phyloP scores from a whole-genome alignment of 441 rosid genomes.

The Breynia disticha region DNA sequence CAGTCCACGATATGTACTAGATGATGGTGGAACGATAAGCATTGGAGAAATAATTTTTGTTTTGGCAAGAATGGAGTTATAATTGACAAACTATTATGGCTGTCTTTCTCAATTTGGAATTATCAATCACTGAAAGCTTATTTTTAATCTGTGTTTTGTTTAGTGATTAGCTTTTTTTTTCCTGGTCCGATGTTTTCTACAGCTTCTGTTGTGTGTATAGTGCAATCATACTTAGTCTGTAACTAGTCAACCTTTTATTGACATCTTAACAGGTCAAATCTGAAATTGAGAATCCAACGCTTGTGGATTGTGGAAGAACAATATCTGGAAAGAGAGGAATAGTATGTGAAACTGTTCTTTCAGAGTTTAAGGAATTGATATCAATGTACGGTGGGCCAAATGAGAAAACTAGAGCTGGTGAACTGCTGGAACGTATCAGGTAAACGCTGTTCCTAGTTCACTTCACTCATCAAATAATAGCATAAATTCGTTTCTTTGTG shows the following conservation, averaged over 20 bases:
- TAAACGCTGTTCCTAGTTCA: conserved; percentile 27
- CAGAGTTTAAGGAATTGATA: conserved; percentile 71
- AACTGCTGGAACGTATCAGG: conserved; percentile 44
- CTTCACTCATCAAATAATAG: conserved; percentile 2
- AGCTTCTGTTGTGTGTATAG: neutral
- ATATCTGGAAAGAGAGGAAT: conserved; percentile 55
- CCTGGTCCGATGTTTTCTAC: neutral
- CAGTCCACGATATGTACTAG: too few species aligned
- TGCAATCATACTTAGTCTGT: neutral
- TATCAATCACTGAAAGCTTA: too few species aligned
- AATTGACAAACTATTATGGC: too few species aligned
- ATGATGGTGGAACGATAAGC: too few species aligned
- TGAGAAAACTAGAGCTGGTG: conserved; percentile 63
- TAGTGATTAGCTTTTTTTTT: neutral
- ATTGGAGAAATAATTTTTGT: too few species aligned
- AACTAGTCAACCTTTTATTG: conserved; percentile 9
- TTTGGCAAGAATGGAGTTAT: too few species aligned
- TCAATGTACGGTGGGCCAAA: conserved; percentile 68
- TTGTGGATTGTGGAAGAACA: conserved; percentile 33
- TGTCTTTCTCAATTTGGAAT: too few species aligned
- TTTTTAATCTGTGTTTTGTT: too few species aligned
- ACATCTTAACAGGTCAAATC: conserved; percentile 44
- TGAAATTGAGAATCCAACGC: conserved; percentile 58
- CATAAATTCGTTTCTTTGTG: neutral
- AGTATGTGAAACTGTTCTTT: conserved; percentile 54